A percentile compares a stretch with the other conserved stretches of the same genome.
These are phyloP conservation scores for Phytophthora sp. DNA, from an alignment of 352 stramenopile species.

Conservation along the genomic window DNA sequence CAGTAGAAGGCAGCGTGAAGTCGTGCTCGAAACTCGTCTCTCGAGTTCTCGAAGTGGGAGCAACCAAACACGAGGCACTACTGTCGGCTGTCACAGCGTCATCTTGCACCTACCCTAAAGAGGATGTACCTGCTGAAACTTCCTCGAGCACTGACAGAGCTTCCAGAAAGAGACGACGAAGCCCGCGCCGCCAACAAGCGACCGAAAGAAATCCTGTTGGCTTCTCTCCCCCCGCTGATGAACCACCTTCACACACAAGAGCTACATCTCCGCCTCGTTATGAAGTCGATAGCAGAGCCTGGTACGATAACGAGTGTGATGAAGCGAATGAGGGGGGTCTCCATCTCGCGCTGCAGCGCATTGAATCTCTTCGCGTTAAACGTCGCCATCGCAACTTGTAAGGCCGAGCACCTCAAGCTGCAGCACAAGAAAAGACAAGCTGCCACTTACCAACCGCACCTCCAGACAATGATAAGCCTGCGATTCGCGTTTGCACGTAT, in stretches of 20 bases:
- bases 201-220: neutral
- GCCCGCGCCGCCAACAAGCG: neutral
- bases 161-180: conserved; percentile 30
- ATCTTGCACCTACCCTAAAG: conserved; percentile 29
- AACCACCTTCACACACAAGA: neutral
- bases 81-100: conserved; percentile 28
- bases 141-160: neutral
- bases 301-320: conserved; percentile 14
- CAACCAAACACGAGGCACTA: conserved; percentile 27
- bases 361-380: conserved; percentile 16
- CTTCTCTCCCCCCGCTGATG: neutral
- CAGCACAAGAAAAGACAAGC: conserved; percentile 16
- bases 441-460: conserved; percentile 2
- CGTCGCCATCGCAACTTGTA: conserved; percentile 31
- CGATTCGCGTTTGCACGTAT: conserved; percentile 28
- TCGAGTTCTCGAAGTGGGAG: conserved; percentile 13
- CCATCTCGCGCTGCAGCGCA: conserved; percentile 40
- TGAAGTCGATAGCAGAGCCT: conserved; percentile 5
- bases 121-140: neutral
- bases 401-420: conserved; percentile 10
- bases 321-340: conserved; percentile 34
- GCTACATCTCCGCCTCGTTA: conserved; percentile 2
- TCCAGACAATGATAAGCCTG: conserved; percentile 24
- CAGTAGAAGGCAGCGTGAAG: conserved; percentile 33
- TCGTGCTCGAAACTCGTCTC: conserved; percentile 27